Evolutionary conservation across 2,329 filamentous ascomycete species (phyloP), one percentile per base, ranked within the genome.

Genomic region (Neonectria sp.): DNA sequence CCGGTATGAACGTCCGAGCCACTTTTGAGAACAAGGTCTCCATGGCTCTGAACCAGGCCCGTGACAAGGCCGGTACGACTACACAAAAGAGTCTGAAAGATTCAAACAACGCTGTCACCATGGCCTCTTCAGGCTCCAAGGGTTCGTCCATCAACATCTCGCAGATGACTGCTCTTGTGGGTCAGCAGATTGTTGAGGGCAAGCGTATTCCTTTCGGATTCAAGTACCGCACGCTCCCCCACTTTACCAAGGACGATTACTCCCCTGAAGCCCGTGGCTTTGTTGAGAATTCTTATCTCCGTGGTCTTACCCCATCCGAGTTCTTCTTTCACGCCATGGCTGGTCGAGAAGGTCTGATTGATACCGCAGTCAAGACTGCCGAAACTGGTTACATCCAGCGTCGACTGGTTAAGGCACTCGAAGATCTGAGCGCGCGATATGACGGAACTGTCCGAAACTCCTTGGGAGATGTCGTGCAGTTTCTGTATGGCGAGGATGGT

Each of bases 271-370:
- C 96, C 52, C 92, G 96, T 84, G 96, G 96, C 48, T 99, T 99
- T 78, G 96, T 99, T 24, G 96, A 99, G 82, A 99, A 99, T 83
- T 99, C 96, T 0, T 99, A 99, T 76, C 89, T 99, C 13, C 93
- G 96, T 86, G 96, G 96, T 63, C 85, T 99, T 66, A 99, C 97
- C 0, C 96, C 96, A 0, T 92, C 93, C 1, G 96, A 99, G 75
- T 99, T 99, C 84, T 99, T 98, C 86, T 99, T 99, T 88, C 96
- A 99, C 89, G 96, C 96, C 79, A 99, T 99, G 96, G 96, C 96
- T 87, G 96, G 96, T 94, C 91, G 96, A 86, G 96, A 99, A 84
- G 96, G 96, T 97, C 88, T 99, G 62, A 99, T 99, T 76, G 96
- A 99, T 88, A 99, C 96, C 59, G 96, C 96, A 73, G 97, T 99